phyloP scores from a whole-genome alignment of 2,329 filamentous ascomycete genomes.

The Fusarium denticulatum region DNA sequence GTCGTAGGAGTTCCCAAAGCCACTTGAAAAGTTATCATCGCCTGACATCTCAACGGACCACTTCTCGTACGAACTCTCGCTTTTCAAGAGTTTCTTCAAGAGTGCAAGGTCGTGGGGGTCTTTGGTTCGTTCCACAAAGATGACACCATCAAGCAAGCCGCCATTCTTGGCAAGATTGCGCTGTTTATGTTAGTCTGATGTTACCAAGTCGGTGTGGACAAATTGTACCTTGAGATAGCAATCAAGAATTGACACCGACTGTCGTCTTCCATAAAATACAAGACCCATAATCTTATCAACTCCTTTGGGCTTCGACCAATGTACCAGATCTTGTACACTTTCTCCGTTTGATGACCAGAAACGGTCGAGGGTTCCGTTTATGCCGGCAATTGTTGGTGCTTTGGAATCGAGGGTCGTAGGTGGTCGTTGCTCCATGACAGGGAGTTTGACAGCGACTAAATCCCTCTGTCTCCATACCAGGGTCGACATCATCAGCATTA shows the following conservation, averaged over 20 bases:
- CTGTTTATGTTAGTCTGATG: conserved; percentile 32
- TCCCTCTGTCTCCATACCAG: conserved; percentile 31
- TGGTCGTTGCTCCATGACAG: conserved; percentile 11
- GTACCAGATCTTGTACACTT: conserved; percentile 19
- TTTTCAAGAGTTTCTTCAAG: conserved; percentile 51
- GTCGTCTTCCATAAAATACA: conserved; percentile 57
- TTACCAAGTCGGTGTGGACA: not conserved
- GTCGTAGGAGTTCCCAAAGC: conserved; percentile 54
- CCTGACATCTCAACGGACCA: conserved; percentile 49
- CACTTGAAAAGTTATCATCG: conserved; percentile 42
- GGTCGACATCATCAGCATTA: conserved; percentile 33
- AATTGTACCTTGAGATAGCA: conserved; percentile 55
- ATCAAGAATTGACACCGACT: conserved; percentile 57
- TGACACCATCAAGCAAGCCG: conserved; percentile 56
- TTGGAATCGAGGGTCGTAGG: not conserved
- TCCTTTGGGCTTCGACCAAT: conserved; percentile 31
- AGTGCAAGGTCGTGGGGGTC: conserved; percentile 52
- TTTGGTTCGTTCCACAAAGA: conserved; percentile 56
- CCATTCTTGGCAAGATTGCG: conserved; percentile 57
- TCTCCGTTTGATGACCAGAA: conserved; percentile 41
- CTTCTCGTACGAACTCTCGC: conserved; percentile 51
- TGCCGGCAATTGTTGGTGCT: not conserved
- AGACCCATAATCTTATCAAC: conserved; percentile 54
- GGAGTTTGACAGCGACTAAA: conserved; percentile 19
- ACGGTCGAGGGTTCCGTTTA: conserved; percentile 13